Percentiles rank a stretch among this genome's conserved stretches.
These are phyloP conservation scores for Datura wrightii DNA, from an alignment of 257 asterid species.

Conservation along the genomic window DNA sequence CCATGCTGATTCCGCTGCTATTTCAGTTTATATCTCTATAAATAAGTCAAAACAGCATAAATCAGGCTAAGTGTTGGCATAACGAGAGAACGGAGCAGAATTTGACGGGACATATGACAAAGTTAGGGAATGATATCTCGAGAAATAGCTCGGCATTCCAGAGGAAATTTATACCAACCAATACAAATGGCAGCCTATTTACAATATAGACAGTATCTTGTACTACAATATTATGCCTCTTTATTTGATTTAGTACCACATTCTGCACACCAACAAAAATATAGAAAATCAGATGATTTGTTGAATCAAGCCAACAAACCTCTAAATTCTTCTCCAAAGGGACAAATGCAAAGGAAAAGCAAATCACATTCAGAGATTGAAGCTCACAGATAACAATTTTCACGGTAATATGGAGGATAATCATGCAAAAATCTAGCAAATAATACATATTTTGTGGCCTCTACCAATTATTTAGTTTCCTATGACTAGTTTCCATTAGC, in stretches of 20 bases:
- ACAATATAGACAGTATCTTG: neutral
- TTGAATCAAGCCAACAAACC: neutral
- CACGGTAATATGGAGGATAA: neutral
- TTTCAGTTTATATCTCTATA: constrained; percentile 34
- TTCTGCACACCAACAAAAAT: neutral
- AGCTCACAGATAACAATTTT: neutral
- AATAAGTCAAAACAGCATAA: constrained; percentile 1
- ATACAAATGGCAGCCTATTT: neutral
- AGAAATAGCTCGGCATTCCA: constrained; percentile 2
- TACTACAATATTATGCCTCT: neutral
- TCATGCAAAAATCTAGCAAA: neutral
- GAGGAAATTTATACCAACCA: neutral
- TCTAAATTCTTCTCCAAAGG: neutral
- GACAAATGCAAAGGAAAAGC: neutral
- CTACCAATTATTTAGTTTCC: neutral
- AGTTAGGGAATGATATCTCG: constrained; percentile 12
- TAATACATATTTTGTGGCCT: neutral
- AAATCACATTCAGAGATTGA: neutral
- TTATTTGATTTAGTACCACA: neutral
- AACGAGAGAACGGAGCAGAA: neutral
- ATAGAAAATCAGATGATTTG: neutral
- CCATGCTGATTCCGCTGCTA: constrained; percentile 35
- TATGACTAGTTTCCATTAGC: neutral
- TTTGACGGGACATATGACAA: neutral
- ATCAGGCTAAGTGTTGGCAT: neutral